Percentiles rank a stretch among this genome's conserved stretches.
phyloP scores from a whole-genome alignment of 257 asterid genomes.

The Lycium barbarum region DNA sequence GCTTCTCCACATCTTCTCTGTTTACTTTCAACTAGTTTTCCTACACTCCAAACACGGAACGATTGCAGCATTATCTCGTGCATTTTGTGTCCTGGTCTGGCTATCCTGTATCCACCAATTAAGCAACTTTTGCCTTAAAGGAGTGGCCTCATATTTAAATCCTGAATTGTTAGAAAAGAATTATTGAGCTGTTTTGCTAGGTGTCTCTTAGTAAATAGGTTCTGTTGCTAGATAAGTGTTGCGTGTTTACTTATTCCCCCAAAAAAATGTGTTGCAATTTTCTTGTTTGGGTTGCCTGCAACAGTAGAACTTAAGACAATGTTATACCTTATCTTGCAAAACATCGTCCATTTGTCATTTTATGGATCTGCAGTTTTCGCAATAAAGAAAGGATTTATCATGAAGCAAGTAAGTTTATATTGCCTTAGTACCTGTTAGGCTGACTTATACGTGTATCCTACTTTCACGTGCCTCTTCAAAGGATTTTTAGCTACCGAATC shows the following conservation, averaged over 20 bases:
- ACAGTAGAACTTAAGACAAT: background rate
- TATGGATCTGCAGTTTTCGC: background rate
- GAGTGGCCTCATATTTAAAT: background rate
- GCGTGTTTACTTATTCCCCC: background rate
- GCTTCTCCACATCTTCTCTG: background rate
- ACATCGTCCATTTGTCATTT: background rate
- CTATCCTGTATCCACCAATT: background rate
- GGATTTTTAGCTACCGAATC: background rate
- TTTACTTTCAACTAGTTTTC: background rate
- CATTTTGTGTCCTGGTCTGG: background rate
- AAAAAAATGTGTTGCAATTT: no score
- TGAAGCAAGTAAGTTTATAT: no score
- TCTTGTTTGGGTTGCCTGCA: background rate
- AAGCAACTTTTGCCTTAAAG: background rate
- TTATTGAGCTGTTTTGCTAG: background rate
- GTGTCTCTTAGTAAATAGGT: background rate
- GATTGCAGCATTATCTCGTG: background rate
- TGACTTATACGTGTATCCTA: background rate
- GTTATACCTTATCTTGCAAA: background rate
- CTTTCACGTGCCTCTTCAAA: background rate
- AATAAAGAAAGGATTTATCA: no score
- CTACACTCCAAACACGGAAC: background rate
- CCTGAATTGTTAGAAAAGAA: background rate
- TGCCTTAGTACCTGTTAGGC: background rate
- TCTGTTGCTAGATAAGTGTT: background rate